Evolutionary conservation across 2,329 filamentous ascomycete species (phyloP), one percentile per base, ranked within the genome.

Genomic region (Claviceps pazoutovae): DNA sequence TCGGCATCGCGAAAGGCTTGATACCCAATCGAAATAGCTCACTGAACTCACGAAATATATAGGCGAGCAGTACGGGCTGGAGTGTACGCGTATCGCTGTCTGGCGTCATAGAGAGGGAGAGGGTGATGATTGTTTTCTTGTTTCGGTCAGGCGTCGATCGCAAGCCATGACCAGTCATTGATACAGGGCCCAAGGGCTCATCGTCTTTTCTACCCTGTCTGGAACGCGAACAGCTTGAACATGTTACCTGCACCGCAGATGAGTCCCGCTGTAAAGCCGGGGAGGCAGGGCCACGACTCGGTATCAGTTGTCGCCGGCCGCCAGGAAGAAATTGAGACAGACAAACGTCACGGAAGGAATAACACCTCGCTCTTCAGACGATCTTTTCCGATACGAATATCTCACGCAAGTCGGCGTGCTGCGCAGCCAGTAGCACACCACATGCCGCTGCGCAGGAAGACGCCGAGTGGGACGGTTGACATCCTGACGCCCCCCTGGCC

Each of bases 391-490:
- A 65, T 66, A 37, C 61, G 65, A 52, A 62, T 60, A n/a, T 62
- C 62, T 21, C 65, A 62, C 52, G 52, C 61, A 21, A 58, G 59
- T 17, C 55, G 59, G 38, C 58, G 48, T n/a, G 39, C 45, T n/a
- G 47, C 46, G 8, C 55, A 39, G 51, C 53, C 48, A 46, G 57
- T 38, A 44, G 50, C 42, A 54, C 55, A 46, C 48, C 55, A 36
- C 51, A 49, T 46, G 46, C 55, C 63, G 57, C 53, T 61, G 41
- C 82, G 91, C 57, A 81, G 91, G 58, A 97, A 97, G 68, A 97
- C 91, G 8, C 93, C 91, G 4, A 91, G 84, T 62, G 93, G 91
- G n/a, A 95, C 89, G 39, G 78, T 97, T 55, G 84, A 91, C 1
- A 75, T 83, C 21, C 84, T 88, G 61, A 80, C 84, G 59, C 80